These are phyloP conservation scores for Geotrichum europaeum DNA, from an alignment of 1,139 yeast species.

Conservation along the genomic window DNA sequence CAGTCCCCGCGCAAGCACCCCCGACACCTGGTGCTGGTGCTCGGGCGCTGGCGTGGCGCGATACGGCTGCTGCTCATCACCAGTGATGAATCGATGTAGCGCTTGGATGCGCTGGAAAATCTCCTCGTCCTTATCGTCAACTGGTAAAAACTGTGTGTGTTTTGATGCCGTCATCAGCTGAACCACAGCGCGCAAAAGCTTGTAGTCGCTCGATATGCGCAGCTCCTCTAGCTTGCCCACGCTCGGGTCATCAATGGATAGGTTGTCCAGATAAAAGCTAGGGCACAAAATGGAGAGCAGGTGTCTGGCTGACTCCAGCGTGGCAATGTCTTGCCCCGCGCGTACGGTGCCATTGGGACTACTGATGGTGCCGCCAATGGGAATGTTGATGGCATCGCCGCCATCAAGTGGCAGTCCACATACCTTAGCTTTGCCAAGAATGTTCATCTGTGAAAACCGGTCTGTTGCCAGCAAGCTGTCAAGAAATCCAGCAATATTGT, in stretches of 20 bases:
- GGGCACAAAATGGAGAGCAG: conserved; percentile 25
- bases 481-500: conserved; percentile 9
- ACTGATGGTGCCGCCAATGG: conserved; percentile 4
- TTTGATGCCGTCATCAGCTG: conserved; percentile 25
- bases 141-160: conserved; percentile 23
- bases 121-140: conserved; percentile 25
- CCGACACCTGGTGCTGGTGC: background rate
- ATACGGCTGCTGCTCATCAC: background rate
- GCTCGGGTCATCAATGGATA: conserved; percentile 28
- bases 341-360: conserved; percentile 10
- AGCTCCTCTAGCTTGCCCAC: conserved; percentile 34
- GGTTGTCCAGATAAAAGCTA: conserved; percentile 22
- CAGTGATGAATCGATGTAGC: conserved; percentile 23
- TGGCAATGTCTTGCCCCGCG: conserved; percentile 27
- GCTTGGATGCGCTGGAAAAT: conserved; percentile 21
- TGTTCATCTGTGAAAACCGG: conserved; percentile 11
- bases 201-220: conserved; percentile 33
- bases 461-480: conserved; percentile 7
- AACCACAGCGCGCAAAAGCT: conserved; percentile 31
- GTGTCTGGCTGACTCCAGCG: conserved; percentile 34
- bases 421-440: conserved; percentile 9
- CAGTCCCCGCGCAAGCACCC: background rate
- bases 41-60: background rate
- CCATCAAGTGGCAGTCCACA: conserved; percentile 16
- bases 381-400: conserved; percentile 9